Conservation (phyloP, 2,329 filamentous ascomycete species). For the Talaromyces sp. region DNA sequence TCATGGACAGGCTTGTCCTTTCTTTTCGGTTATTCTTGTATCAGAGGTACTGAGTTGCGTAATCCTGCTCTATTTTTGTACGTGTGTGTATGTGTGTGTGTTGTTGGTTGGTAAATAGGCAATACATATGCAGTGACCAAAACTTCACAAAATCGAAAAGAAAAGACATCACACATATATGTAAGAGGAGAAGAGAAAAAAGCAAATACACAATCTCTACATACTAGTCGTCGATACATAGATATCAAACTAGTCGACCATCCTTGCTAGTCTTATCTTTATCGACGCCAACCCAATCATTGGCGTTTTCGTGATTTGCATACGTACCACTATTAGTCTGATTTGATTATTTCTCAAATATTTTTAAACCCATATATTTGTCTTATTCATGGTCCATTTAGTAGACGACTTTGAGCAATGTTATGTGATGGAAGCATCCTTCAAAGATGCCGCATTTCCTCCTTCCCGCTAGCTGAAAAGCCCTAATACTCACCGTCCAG, state of each 20-base stretch:
- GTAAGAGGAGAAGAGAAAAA: background rate
- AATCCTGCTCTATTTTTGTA: background rate
- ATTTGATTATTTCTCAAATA: background rate
- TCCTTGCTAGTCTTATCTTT: conserved; percentile 10
- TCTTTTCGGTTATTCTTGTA: background rate
- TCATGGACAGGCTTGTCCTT: background rate
- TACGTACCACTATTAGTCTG: background rate
- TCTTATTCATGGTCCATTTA: too few species aligned
- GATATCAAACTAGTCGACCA: background rate
- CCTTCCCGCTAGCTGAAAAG: too few species aligned
- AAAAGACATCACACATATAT: too few species aligned
- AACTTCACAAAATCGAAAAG: background rate
- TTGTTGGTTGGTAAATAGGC: background rate
- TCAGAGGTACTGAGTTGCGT: background rate
- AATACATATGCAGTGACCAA: background rate
- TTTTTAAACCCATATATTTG: too few species aligned
- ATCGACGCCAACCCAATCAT: conserved; percentile 2
- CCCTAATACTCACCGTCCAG: too few species aligned
- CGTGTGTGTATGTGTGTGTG: background rate
- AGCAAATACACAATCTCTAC: background rate
- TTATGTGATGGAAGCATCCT: too few species aligned
- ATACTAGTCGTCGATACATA: background rate
- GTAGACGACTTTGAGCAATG: too few species aligned
- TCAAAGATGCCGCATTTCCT: too few species aligned
- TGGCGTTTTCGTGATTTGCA: background rate